Evolutionary conservation across 2,329 filamentous ascomycete species (phyloP), one percentile per base, ranked within the genome.

Genomic region (Aaosphaeria pasadenensis): DNA sequence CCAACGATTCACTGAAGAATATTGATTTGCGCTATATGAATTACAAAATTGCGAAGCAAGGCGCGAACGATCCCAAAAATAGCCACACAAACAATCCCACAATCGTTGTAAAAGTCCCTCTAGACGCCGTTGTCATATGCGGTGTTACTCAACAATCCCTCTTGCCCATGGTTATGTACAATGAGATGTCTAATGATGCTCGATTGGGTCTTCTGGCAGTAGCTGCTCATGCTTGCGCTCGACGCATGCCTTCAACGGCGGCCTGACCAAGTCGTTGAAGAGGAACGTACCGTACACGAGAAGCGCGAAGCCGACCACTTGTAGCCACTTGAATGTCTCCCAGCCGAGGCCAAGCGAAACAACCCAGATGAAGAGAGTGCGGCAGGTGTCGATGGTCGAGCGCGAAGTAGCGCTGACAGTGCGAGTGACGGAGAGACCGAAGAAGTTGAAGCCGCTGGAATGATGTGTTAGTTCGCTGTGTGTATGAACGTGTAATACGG

Each of bases 321-420:
- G 94, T 5, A 99, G 81, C 87, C 89, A 95, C 74, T 97, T 97
- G 82, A 99, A 97, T 0, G 84, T 86, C 74, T 99, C 94, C 94
- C 94, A 99, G 51, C 91, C 91, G 2, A 99, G 81, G 4, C 88
- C 89, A 4, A 99, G 82, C 13, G 90, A 95, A 11, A 96, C 89
- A 30, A 99, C 81, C 94, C 94, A 99, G 72, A 99, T 97, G 74
- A 99, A 97, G 1, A 99, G 82, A 0, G 94, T 99, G 38, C 92
- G 85, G 77, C 91, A 97, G 1, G 94, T 99, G 71, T 99, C 94
- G 61, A 99, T 97, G 31, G 92, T 97, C 31, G 90, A 95, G 52
- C 94, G 85, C 1, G 92, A 90, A 0, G 94, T 99, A 7, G 94
- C 94, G 54, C 88, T 95, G 57, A 99, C 90, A 53, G 75, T 85